phyloP scores from a whole-genome alignment of 352 stramenopile species.

The Globisporangium middletonii region DNA sequence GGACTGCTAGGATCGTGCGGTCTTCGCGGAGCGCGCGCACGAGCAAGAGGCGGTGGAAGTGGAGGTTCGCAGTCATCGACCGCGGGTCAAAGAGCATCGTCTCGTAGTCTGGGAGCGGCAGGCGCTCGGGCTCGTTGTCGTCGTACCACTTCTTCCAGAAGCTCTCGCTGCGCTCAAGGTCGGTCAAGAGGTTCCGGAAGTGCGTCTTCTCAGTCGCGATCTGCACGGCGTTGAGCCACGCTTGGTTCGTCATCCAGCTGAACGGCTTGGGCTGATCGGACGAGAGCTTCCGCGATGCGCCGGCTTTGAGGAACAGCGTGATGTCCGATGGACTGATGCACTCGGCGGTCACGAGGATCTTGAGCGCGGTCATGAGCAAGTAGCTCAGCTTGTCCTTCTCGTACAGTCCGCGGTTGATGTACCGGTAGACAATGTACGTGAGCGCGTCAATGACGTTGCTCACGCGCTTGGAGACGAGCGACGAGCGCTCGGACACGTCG shows the following conservation, averaged over 20 bases:
- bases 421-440: constrained; percentile 75
- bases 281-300: constrained; percentile 51
- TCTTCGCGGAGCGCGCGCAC: constrained; percentile 68
- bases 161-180: constrained; percentile 65
- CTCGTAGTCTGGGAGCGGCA: constrained; percentile 65
- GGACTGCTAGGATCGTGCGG: constrained; percentile 60
- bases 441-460: constrained; percentile 84
- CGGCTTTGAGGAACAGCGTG: constrained; percentile 67
- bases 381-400: constrained; percentile 74
- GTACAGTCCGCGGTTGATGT: constrained; percentile 73
- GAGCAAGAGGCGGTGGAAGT: constrained; percentile 68
- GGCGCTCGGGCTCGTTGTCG: constrained; percentile 67
- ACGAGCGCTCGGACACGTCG: constrained; percentile 72
- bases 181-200: constrained; percentile 53
- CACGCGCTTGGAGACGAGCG: constrained; percentile 80
- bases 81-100: constrained; percentile 54
- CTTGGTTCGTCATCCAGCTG: constrained; percentile 51
- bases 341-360: constrained; percentile 69
- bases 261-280: constrained; percentile 72
- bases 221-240: constrained; percentile 69
- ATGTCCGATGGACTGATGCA: constrained; percentile 48
- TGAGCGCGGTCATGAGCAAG: constrained; percentile 58
- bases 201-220: constrained; percentile 59
- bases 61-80: constrained; percentile 50
- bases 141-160: constrained; percentile 76